Percentiles rank a stretch among this genome's conserved stretches.
phyloP scores from a whole-genome alignment of 2,329 filamentous ascomycete genomes.

The Cladosporium sphaerospermum region DNA sequence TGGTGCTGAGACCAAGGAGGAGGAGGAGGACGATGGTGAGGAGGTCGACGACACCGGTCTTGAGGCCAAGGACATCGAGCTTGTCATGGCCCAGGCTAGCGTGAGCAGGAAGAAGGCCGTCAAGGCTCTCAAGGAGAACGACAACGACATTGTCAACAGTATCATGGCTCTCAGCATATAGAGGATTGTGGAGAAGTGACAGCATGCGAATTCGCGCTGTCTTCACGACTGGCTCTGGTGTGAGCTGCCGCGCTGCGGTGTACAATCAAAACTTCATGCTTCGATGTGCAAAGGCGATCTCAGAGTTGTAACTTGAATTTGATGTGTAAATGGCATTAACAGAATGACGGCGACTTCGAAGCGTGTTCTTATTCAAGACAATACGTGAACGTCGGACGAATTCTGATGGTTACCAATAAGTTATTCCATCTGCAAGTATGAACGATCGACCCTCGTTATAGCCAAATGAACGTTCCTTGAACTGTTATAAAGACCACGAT shows the following conservation, averaged over 20 bases:
- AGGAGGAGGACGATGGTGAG: constrained; percentile 84
- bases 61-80: constrained; percentile 98
- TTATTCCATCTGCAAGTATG: too few species aligned
- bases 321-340: not conserved
- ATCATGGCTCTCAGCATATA: constrained; percentile 84
- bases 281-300: constrained; percentile 8
- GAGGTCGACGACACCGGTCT: constrained; percentile 92
- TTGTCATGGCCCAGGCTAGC: constrained; percentile 96
- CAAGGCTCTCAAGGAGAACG: constrained; percentile 98
- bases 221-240: constrained; percentile 6
- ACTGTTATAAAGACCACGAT: too few species aligned
- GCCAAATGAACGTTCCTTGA: too few species aligned
- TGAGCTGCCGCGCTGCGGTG: constrained; percentile 9
- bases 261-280: constrained; percentile 11
- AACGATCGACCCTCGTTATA: too few species aligned
- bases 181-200: not conserved
- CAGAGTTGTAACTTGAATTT: not conserved
- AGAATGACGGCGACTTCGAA: too few species aligned
- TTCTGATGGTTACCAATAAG: too few species aligned
- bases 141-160: constrained; percentile 99
- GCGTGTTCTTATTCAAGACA: too few species aligned
- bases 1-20: constrained; percentile 52
- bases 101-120: constrained; percentile 98
- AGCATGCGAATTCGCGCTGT: constrained; percentile 4
- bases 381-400: too few species aligned